Base-by-base conservation (phyloP, 495 filamentous ascomycete species). In the Tirmania nivea region DNA sequence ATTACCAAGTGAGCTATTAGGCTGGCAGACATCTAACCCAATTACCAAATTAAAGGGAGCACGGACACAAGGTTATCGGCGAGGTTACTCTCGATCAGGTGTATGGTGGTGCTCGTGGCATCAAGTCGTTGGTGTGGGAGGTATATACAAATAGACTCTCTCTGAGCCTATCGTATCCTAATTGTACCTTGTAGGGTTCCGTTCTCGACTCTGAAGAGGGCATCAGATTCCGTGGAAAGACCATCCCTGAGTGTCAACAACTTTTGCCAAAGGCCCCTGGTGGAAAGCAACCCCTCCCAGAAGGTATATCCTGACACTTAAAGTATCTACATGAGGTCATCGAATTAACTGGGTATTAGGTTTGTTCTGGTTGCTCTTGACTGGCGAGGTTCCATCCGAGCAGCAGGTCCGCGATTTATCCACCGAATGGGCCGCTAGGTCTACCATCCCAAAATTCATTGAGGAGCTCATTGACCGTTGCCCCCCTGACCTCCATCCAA, bases 381-480 rank as follows among this genome's bases (percentile, higher is more conserved):
- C 90, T 56, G 90, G 90, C 55, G 88, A 97, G 73, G 81, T 97
- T 58, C 90, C 90, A 56, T 84, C 78, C 55, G 90, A 93, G 75
- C 84, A 94, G 74, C 90, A 97, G 74, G 92, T 95, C 59, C 86
- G 87, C 66, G 87, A 88, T 55, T 80, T 97, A 56, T 96, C 92
- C 61, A 86, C 88, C 49, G 92, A 96, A 69, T 96, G 88, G 92
- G 90, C 90, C 70, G 90, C 90, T 63, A 88, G 92, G 65, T 84
- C 92, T 69, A 84, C 86, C 63, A 71, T 97, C 56, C 92, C 90
- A 68, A 88, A 88, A 73, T 97, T 89, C 73, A 74, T 97, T 66
- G 87, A 94, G 74, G 90, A 97, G 73, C 80, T 97, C 65, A 93
- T 97, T 71, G 90, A 97, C 80, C 86, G 89, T 71, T 96, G 87